Evolutionary conservation across 352 stramenopile species (phyloP), one percentile per base, ranked within the genome.

Genomic region (Globisporangium paroecandrum): DNA sequence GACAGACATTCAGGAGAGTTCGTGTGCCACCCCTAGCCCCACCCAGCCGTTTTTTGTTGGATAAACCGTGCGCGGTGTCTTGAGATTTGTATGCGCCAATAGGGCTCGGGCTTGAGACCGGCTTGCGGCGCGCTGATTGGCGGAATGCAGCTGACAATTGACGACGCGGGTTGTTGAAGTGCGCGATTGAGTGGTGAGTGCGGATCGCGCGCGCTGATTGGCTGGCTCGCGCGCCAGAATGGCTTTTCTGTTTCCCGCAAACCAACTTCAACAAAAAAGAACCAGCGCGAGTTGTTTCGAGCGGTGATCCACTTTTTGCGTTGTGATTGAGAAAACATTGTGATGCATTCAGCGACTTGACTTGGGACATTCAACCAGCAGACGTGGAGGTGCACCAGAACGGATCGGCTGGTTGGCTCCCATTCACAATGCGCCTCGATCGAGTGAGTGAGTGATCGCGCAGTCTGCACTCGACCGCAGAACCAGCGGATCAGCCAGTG

Each of bases 251-350:
- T 68, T 58, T 68, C 47, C 43, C 46, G 32, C 62, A 34, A 49
- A 46, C 18, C 51, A 68, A 64, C 54, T 69, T 63, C 71, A 77
- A 76, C 74, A 77, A 76, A 80, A 74, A 77, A 75, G 69, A 77
- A 74, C 36, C 73, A 76, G 69, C 47, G 60, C 61, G 22, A 6
- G 12, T 58, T 29, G 51, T 57, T 29, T 29, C 10, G 22, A 57
- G 27, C 27, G 51, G 51, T 25, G 3, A 27, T 29, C 13, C n/a
- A 25, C 22, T 27, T 27, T 15, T 54, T 32, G 47, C 13, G 15
- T 24, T 58, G 41, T 49, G 64, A 69, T 69, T 69, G 56, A 65
- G 64, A 56, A 64, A 69, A 69, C 64, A 69, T n/a, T 32, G 27
- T 32, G 13, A 29, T 13, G 7, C 47, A 55, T 12, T 29, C 56